Evolutionary conservation across 768 basidiomycete genomes (phyloP), one percentile per base, ranked within the genome.

Genomic region (Psilocybe subaeruginosa): DNA sequence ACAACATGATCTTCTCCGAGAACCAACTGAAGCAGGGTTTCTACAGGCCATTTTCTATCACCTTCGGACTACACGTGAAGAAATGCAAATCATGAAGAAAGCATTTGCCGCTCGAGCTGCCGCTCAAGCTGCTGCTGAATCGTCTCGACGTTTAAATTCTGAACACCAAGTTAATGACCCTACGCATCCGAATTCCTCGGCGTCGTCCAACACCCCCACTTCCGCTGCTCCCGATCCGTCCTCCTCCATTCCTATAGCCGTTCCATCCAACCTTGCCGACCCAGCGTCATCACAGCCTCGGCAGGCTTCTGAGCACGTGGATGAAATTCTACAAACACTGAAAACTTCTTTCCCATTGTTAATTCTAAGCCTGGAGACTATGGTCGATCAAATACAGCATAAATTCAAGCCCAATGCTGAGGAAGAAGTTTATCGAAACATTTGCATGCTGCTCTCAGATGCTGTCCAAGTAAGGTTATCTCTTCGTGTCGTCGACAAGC

Each of bases 301-400:
- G 33, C 91, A 92, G 67, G 86, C 93, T 29, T 93, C 87, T 84
- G 97, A 99, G 56, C 84, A 91, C 67, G 88, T 97, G 6, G 97
- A 99, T 19, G 97, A 99, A 70, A 87, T 99, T 59, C 86, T 95
- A 45, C 91, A 95, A 70, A 88, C 93, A 39, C 81, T 99, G 68
- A 99, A 99, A 78, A 97, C 97, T 0, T 90, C 93, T 0, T 97
- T 96, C 81, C 97, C 97, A 0, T 82, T 99, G 6, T 83, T 99
- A 37, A 93, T 97, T 31, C 80, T 99, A 19, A 97, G 95, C 59
- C 82, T 99, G 82, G 97, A 99, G 77, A 96, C 94, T 14, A 91
- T 98, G 84, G 91, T 96, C 3, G 97, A 99, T 66, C 95, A 98
- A 74, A 91, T 99, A 64, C 82, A 87, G 19, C 85, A 88, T 60